phyloP scores from a whole-genome alignment of 225 moss, liverwort and hornwort genomes.

The Polytrichum commune region DNA sequence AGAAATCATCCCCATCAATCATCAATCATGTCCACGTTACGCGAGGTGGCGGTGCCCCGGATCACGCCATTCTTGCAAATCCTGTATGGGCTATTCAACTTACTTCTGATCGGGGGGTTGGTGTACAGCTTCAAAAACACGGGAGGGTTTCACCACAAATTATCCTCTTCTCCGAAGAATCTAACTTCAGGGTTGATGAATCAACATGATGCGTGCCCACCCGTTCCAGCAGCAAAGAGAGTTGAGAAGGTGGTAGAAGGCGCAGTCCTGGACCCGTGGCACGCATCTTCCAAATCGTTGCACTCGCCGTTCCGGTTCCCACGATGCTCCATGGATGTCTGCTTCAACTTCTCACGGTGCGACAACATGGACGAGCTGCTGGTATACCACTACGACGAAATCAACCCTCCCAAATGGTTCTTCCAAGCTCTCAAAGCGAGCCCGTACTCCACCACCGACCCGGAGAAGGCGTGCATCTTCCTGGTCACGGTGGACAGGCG shows the following conservation, averaged over 20 bases:
- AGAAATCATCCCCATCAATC: background rate
- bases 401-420: background rate
- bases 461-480: constrained; percentile 39
- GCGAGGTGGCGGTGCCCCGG: constrained; percentile 27
- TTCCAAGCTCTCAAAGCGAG: constrained; percentile 35
- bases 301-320: background rate
- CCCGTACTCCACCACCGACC: constrained; percentile 35
- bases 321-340: constrained; percentile 42
- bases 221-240: background rate
- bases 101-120: constrained; percentile 33
- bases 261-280: background rate
- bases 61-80: constrained; percentile 39
- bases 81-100: constrained; percentile 36
- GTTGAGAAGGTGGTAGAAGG: too few relatives aligned
- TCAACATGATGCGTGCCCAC: background rate
- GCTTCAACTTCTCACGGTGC: constrained; percentile 43
- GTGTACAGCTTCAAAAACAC: constrained; percentile 23
- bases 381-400: constrained; percentile 34
- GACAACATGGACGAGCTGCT: constrained; percentile 43
- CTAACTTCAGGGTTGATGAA: too few relatives aligned
- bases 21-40: constrained; percentile 35
- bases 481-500: constrained; percentile 28
- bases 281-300: background rate
- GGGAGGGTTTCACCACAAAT: constrained; percentile 11
- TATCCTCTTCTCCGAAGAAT: background rate